These are phyloP conservation scores for Eucalyptus sideroxylon DNA, from an alignment of 345 rosid genomes.

Conservation along the genomic window DNA sequence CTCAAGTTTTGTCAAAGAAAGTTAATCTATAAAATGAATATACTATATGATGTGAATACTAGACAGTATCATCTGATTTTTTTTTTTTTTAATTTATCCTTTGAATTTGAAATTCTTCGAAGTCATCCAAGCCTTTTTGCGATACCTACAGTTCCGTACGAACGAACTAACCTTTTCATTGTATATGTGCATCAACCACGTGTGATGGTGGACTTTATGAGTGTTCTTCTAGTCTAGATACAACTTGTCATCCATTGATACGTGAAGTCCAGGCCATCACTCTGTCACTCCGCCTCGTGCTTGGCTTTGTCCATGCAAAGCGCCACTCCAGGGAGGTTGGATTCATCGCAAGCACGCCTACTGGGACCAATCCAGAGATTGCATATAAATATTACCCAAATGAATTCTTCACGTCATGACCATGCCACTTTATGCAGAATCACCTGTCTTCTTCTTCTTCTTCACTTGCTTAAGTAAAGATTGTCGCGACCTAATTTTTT, in stretches of 20 bases:
- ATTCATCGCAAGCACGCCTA: not conserved
- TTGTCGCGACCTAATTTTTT: too few relatives aligned
- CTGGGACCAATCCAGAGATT: not conserved
- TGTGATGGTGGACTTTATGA: not conserved
- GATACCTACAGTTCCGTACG: not conserved
- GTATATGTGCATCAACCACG: not conserved
- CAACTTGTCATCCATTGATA: not conserved
- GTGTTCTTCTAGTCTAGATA: not conserved
- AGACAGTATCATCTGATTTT: not conserved
- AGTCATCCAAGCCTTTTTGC: not conserved
- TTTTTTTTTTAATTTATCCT: not conserved
- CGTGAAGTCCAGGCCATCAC: not conserved
- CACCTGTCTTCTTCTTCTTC: not conserved
- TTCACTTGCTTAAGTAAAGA: not conserved
- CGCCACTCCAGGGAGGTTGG: not conserved
- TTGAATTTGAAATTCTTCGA: not conserved
- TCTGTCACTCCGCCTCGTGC: not conserved
- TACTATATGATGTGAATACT: not conserved
- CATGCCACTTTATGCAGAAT: not conserved
- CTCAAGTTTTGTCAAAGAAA: not conserved
- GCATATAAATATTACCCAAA: not conserved
- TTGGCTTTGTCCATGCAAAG: not conserved
- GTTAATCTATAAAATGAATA: not conserved
- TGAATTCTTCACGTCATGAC: not conserved
- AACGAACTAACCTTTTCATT: not conserved